Base-by-base conservation (phyloP, 2,329 filamentous ascomycete genomes). In the Chaetomium strumarium region DNA sequence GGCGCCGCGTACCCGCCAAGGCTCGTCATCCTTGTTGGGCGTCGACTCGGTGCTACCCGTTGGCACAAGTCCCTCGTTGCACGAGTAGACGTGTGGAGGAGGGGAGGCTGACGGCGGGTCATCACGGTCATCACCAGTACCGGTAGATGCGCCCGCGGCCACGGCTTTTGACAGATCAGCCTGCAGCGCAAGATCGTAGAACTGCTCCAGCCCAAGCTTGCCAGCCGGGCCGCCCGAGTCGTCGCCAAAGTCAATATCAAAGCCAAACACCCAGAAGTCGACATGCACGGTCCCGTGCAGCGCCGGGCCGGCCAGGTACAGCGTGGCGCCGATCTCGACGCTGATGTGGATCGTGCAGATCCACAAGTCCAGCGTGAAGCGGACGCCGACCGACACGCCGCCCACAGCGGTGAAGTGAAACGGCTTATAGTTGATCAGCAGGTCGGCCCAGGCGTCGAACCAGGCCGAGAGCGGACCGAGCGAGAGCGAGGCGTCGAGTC, bases 401-500 rank as follows among this genome's bases (percentile, higher is more conserved):
- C 11, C 49, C 8, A 14, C 30, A 2, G 42, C 49, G 1, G 11
- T 5, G 24, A 52, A 53, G 29, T 12, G 17, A 31, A 58, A 55
- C 4, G 56, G 56, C 14, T 24, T 7, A 19, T 29, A 56, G 42
- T 52, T 52, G 53, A 58, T 51, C 7, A 58, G 49, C 1, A 56
- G 20, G 36, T 56, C 49, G n/a, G 42, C n/a, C 31, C 16, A 55
- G 12, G 51, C 56, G 30, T 56, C 54, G 14, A 58, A 52, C 37
- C 37, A 52, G 3, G 53, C 56, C 1, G 8, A 37, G 11, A 58
- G 24, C 6, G 48, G 33, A 6, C 56, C 53, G 1, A 47, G 16
- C 1, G 47, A 43, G 37, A 51, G 34, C 20, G 52, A 17, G 1
- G 65, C 66, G 16, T 66, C 58, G 0, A 75, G 58, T 0, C 60